Evolutionary conservation across 306 rosid species (phyloP), one percentile per base, ranked within the genome.

Genomic region (Quercus alba): DNA sequence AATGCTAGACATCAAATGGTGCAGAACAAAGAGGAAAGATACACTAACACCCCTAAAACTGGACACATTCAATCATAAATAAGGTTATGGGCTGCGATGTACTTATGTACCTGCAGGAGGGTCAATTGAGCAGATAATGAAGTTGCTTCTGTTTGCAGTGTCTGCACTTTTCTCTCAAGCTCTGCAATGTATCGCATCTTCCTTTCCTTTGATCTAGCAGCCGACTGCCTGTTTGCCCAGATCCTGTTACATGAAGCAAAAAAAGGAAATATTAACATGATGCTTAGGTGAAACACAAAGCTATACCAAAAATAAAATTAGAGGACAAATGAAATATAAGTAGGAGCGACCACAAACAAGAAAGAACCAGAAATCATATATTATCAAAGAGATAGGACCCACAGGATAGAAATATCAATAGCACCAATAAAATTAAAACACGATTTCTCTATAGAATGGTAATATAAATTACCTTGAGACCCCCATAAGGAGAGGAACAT

Each of bases 191-290:
- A 91, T 56, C 98, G 89, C 98, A 91, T 94, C 89, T 94, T 94
- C 90, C 98, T 88, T 89, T 94, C 98, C 86, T 94, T 94, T 69
- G 98, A 94, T 83, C 98, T 90, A 6, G 98, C 94, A 81, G 98
- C 98, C 55, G 98, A 94, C 87, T 94, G 98, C 84, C 98, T 92
- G 75, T 94, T 94, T 67, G 98, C 98, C 98, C 98, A 94, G 73
- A 94, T 92, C 94, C 98, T 94, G 83, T 85, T 63, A 17, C 67
- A 84, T 61, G 25, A 21, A 82, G 49, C 63, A 78, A 78, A 63
- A 78, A 58, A 78, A 44, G 41, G 28, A 85, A 62, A 28, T 58
- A 77, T 84, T 63, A 76, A 21, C 52, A 87, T 61, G 44, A 79
- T 44, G 61, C 21, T 74, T 56, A 71, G 61, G 38, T 41, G 71